Evolutionary conservation across 306 rosid species (phyloP).

Genomic region (Elaeagnus macrophylla): DNA sequence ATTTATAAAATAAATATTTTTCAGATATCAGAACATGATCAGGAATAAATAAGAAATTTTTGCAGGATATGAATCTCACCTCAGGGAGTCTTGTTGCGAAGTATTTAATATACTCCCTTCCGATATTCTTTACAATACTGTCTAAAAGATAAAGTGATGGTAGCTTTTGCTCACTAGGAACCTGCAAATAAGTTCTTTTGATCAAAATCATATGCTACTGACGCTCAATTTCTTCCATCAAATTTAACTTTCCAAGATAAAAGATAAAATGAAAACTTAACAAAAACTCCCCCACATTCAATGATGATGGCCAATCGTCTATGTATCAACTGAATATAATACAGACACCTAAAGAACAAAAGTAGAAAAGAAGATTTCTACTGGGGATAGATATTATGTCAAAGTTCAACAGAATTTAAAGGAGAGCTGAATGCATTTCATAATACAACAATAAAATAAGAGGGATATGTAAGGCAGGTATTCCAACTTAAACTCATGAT

Average conservation of each 20-base stretch:
- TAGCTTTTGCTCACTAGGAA: constrained; percentile 81
- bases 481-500: too few relatives aligned
- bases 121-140: constrained; percentile 94
- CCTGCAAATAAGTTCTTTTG: constrained; percentile 47
- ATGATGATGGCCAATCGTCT: too few relatives aligned
- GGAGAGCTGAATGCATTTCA: background rate
- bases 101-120: constrained; percentile 82
- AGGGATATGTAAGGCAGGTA: too few relatives aligned
- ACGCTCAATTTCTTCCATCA: constrained; percentile 10
- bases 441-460: background rate
- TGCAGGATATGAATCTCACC: constrained; percentile 49
- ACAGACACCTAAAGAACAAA: constrained; percentile 2
- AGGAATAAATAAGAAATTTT: constrained; percentile 6
- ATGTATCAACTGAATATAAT: too few relatives aligned
- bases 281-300: too few relatives aligned
- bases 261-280: too few relatives aligned
- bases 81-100: constrained; percentile 78
- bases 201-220: constrained; percentile 9
- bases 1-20: too few relatives aligned
- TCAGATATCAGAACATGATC: too few relatives aligned
- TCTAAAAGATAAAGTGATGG: constrained; percentile 92
- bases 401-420: background rate
- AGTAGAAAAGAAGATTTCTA: constrained; percentile 4
- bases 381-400: background rate
- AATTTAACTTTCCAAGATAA: too few relatives aligned